These are phyloP conservation scores for Aureobasidium zeae DNA, from an alignment of 2,329 filamentous ascomycete species.

Conservation along the genomic window DNA sequence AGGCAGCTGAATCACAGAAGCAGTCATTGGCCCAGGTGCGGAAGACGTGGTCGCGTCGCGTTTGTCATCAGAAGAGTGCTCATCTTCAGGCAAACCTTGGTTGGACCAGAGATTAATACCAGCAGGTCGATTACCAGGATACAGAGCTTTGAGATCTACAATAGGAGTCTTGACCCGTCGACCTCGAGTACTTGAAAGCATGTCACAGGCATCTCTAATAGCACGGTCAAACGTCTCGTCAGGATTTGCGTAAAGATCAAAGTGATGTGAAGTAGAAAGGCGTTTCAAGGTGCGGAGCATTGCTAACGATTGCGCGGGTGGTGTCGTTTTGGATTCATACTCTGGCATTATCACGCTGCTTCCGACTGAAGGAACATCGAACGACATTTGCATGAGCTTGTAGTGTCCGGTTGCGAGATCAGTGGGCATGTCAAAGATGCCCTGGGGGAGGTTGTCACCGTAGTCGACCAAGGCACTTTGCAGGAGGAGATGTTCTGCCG, in stretches of 20 bases:
- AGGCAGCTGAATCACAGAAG: neutral
- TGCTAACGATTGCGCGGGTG: constrained; percentile 1
- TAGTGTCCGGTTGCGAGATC: constrained; percentile 1
- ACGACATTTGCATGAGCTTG: neutral
- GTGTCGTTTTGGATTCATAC: neutral
- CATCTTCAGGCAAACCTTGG: neutral
- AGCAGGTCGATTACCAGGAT: neutral
- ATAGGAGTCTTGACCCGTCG: neutral
- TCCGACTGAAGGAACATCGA: neutral
- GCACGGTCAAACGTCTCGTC: neutral
- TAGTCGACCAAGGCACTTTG: neutral
- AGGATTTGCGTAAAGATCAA: neutral
- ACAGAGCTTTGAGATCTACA: neutral
- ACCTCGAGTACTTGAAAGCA: neutral
- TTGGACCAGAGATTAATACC: neutral
- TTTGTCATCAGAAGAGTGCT: neutral
- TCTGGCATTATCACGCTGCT: neutral
- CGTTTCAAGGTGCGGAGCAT: neutral
- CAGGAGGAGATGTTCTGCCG: neutral
- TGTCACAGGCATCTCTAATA: neutral
- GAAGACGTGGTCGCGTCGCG: neutral
- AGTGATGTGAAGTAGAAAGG: neutral
- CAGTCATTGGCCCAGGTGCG: neutral
- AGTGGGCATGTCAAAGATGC: neutral
- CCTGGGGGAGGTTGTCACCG: neutral